Percentiles rank a stretch among this genome's conserved stretches.
phyloP scores from a whole-genome alignment of 306 rosid species.

The apple (Malus domestica) region DNA sequence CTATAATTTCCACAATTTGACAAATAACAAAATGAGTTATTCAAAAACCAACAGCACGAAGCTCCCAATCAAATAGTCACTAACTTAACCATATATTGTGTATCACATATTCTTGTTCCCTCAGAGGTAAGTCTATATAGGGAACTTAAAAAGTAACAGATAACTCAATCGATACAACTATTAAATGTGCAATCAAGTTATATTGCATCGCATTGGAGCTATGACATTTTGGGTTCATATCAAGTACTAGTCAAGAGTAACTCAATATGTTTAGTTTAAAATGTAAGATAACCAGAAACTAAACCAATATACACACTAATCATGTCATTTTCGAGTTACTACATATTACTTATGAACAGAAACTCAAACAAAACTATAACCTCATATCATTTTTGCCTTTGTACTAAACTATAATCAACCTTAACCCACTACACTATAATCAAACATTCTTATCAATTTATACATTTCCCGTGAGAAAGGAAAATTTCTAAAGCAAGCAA shows the following conservation, averaged over 20 bases:
- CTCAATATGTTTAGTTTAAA: not conserved
- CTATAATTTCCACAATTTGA: not conserved
- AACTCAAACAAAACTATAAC: not conserved
- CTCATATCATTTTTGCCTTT: not conserved
- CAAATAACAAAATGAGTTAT: not conserved
- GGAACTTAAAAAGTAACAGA: not conserved
- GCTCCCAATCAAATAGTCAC: not conserved
- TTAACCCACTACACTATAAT: not conserved
- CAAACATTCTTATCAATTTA: not conserved
- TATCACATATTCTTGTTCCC: not conserved
- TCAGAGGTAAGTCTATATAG: not conserved
- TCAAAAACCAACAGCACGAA: not conserved
- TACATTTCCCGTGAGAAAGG: too few relatives aligned
- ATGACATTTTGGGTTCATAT: not conserved
- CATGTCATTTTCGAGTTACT: not conserved
- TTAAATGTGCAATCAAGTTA: not conserved
- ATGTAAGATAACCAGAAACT: not conserved
- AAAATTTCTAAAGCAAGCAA: too few relatives aligned
- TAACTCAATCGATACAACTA: not conserved
- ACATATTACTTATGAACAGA: not conserved
- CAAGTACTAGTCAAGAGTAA: not conserved
- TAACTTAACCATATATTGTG: not conserved
- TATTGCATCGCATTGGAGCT: not conserved
- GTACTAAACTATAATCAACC: not conserved
- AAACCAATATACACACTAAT: not conserved